These are phyloP conservation scores for Talaromyces atroroseus DNA, from an alignment of 2,329 filamentous ascomycete species.

Conservation along the genomic window DNA sequence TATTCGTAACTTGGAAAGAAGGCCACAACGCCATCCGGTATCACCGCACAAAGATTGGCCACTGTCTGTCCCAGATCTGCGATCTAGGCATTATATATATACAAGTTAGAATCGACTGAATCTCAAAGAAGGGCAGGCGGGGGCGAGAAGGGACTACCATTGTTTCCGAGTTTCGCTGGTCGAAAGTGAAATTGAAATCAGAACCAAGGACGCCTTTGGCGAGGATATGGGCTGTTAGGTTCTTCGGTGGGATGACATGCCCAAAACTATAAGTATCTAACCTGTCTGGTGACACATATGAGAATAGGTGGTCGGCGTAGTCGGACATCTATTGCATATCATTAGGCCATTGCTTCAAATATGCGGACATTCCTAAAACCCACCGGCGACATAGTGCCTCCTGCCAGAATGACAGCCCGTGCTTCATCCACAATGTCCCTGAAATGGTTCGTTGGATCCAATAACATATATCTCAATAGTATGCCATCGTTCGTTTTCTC, in stretches of 20 bases:
- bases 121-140: not conserved
- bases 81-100: constrained; percentile 40
- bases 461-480: constrained; percentile 73
- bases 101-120: constrained; percentile 6
- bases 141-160: constrained; percentile 44
- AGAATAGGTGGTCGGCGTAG: constrained; percentile 80
- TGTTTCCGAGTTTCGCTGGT: constrained; percentile 61
- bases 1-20: constrained; percentile 97
- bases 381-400: constrained; percentile 91
- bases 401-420: constrained; percentile 80
- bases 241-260: constrained; percentile 81
- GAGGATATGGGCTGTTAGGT: constrained; percentile 73
- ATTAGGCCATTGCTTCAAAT: not conserved
- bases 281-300: constrained; percentile 57
- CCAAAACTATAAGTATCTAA: constrained; percentile 84
- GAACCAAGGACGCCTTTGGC: constrained; percentile 42
- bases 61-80: constrained; percentile 68
- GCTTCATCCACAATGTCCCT: constrained; percentile 79
- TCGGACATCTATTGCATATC: constrained; percentile 62
- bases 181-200: constrained; percentile 82
- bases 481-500: constrained; percentile 46
- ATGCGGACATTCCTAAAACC: constrained; percentile 15
- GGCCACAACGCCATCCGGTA: constrained; percentile 84
- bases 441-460: constrained; percentile 90
- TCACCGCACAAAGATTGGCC: constrained; percentile 62